A percentile compares a stretch with the other conserved stretches of the same genome.
Conservation (phyloP, 345 rosid genomes). For the Pugionium dolabratum region DNA sequence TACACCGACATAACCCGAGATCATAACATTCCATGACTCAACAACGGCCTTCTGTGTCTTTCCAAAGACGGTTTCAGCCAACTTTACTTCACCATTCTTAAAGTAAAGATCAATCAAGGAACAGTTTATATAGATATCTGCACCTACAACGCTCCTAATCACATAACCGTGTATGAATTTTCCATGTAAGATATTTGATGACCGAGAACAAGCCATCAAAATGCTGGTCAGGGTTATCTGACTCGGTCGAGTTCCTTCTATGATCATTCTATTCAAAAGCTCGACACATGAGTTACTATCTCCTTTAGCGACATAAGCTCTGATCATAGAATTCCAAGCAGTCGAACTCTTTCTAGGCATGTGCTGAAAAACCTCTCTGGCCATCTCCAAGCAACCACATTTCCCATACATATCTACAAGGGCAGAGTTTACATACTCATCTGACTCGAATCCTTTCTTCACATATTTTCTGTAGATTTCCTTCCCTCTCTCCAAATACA, state of each 20-base stretch:
- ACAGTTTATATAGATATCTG: conserved; percentile 44
- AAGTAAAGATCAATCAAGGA: conserved; percentile 64
- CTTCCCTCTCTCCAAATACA: conserved; percentile 65
- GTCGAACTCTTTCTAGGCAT: conserved; percentile 50
- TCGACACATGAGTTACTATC: conserved; percentile 57
- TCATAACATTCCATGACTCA: conserved; percentile 66
- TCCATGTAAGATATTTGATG: conserved; percentile 55
- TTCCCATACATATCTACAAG: conserved; percentile 76
- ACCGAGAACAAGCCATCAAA: conserved; percentile 61
- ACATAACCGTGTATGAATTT: conserved; percentile 57
- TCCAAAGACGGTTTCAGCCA: conserved; percentile 56
- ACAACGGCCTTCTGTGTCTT: conserved; percentile 36
- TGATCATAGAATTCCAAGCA: conserved; percentile 71
- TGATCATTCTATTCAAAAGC: conserved; percentile 54
- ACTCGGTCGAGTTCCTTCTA: conserved; percentile 54
- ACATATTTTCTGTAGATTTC: conserved; percentile 52
- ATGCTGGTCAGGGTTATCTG: conserved; percentile 59
- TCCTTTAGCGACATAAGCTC: conserved; percentile 48
- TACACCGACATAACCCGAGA: conserved; percentile 55
- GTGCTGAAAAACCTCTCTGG: conserved; percentile 53
- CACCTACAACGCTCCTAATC: conserved; percentile 43
- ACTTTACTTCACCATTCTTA: conserved; percentile 53
- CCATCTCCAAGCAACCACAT: conserved; percentile 62
- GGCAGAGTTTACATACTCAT: conserved; percentile 60
- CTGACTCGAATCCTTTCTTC: conserved; percentile 42